phyloP scores from a whole-genome alignment of 306 rosid species.

The Dicorynia guianensis region DNA sequence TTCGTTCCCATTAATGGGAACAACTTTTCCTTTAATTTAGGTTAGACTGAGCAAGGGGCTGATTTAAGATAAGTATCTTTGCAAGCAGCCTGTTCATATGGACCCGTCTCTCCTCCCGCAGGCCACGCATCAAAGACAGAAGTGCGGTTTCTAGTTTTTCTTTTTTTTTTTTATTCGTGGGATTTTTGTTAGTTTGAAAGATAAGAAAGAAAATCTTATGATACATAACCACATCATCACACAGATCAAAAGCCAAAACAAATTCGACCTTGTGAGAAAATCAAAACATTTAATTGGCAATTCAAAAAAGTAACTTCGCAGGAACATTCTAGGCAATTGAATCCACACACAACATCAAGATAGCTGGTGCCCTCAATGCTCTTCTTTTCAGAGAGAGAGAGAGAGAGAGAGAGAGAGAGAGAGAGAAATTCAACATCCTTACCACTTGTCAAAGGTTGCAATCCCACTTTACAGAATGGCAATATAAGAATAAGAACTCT shows the following conservation, averaged over 20 bases:
- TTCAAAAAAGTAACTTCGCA: constrained; percentile 6
- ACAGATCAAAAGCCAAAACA: constrained; percentile 23
- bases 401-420: constrained; percentile 1
- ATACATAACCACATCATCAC: constrained; percentile 10
- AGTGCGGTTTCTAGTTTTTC: constrained; percentile 32
- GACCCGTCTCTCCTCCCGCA: constrained; percentile 32
- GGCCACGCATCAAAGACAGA: constrained; percentile 7
- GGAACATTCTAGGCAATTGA: constrained; percentile 27
- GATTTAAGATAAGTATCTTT: constrained; percentile 23
- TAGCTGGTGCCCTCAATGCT: constrained; percentile 32
- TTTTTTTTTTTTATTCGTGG: too few relatives aligned
- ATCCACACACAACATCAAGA: constrained; percentile 31
- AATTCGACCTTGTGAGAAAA: constrained; percentile 17
- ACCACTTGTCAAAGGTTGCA: constrained; percentile 14
- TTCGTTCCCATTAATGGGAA: too few relatives aligned
- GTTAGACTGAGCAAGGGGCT: too few relatives aligned
- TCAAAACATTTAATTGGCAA: background rate
- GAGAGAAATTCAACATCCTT: constrained; percentile 11
- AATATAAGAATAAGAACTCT: background rate
- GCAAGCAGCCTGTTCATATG: constrained; percentile 26
- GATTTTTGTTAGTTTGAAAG: too few relatives aligned
- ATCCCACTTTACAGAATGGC: background rate
- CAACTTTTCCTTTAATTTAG: too few relatives aligned
- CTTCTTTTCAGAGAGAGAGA: background rate
- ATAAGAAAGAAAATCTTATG: constrained; percentile 20